Evolutionary conservation across 2,329 filamentous ascomycete genomes (phyloP).

Genomic region (Penicillium decumbens): DNA sequence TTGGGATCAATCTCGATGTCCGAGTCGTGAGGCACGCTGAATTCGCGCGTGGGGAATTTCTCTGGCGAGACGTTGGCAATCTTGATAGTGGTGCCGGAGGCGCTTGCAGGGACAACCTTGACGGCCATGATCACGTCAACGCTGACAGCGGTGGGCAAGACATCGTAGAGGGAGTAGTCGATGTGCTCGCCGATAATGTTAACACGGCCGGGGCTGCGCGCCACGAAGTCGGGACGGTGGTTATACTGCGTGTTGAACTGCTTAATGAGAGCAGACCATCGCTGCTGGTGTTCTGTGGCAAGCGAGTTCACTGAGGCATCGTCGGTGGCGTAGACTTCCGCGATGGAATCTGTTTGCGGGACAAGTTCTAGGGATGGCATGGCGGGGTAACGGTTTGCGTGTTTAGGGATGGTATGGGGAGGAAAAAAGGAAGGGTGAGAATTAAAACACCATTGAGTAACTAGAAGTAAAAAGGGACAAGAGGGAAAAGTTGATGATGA

Average conservation of each 20-base stretch:
- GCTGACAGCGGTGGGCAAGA: conserved; percentile 91
- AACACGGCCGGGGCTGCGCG: conserved; percentile 86
- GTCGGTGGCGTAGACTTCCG: conserved; percentile 77
- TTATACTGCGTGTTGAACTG: conserved; percentile 69
- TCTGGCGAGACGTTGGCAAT: conserved; percentile 72
- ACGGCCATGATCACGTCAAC: conserved; percentile 88
- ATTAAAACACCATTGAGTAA: conserved; percentile 1
- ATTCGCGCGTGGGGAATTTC: conserved; percentile 72
- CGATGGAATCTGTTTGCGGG: conserved; percentile 68
- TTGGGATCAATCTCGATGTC: conserved; percentile 77
- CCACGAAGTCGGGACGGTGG: conserved; percentile 69
- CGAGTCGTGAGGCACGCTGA: conserved; percentile 61
- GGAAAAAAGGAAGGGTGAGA: background rate
- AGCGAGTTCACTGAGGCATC: conserved; percentile 70
- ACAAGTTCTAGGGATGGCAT: conserved; percentile 51
- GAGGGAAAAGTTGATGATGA: conserved; percentile 1
- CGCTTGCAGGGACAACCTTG: conserved; percentile 42
- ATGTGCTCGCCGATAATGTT: conserved; percentile 99
- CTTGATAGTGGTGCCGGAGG: conserved; percentile 59
- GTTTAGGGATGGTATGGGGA: background rate
- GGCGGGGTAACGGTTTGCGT: conserved; percentile 23
- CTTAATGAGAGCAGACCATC: conserved; percentile 71
- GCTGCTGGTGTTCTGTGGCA: conserved; percentile 60
- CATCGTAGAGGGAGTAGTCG: conserved; percentile 95
- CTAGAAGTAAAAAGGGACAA: background rate